Base-by-base conservation (phyloP, 2,329 filamentous ascomycete species). In the Microsporum canis region DNA sequence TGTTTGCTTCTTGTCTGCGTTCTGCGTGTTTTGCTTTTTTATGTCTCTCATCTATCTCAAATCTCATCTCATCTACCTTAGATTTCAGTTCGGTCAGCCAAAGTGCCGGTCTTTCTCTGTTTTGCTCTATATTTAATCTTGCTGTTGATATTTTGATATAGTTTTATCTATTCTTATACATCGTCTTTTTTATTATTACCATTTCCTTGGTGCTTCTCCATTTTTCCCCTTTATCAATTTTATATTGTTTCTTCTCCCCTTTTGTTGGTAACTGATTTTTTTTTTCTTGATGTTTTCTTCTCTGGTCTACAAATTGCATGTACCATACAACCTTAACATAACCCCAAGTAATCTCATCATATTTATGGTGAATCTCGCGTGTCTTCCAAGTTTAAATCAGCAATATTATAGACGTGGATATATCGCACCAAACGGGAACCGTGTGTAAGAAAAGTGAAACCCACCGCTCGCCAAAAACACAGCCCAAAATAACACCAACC, bases 21-120 rank as follows among this genome's bases (percentile, higher is more conserved):
- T 61, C 43, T 55, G 43, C 55, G 33, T 61, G 36, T 29, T 39
- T 29, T 53, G 34, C 17, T 23, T 23, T 23, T 61, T 53, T 7
- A 53, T 34, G 49, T 53, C 49, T 53, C 49, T 53, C 49, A 33
- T 53, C 29, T 53, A 53, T 53, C 27, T 53, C 49, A 53, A 23
- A 59, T 47, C 57, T 59, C 38, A 59, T 59, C 38, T 59, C 38
- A 59, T 59, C 57, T 45, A 47, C 17, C 6, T 57, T 53, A 53
- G 49, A 53, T 53, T 53, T 53, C 49, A 33, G 49, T 53, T 53
- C 49, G 49, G 49, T 53, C 49, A 53, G 49, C 49, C 49, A 53
- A n/a, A 14, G 17, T 53, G 14, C 14, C 14, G 8, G 6, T 53
- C 5, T 56, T 43, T 27, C 12, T 56, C 38, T 43, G 57, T 34